phyloP scores from a whole-genome alignment of 75 land plant species.

The Pinus tabuliformis region DNA sequence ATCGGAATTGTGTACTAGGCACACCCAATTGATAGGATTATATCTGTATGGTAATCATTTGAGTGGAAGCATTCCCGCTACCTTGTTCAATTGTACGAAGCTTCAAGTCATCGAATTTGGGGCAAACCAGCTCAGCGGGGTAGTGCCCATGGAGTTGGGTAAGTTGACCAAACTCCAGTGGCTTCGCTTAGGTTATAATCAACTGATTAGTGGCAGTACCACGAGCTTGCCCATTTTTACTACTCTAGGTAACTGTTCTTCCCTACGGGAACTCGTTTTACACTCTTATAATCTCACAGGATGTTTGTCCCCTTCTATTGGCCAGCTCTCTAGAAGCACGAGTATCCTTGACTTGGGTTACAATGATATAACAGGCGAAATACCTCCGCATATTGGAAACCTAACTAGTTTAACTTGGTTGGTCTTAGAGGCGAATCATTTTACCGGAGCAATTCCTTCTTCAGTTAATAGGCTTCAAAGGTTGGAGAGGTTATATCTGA shows the following conservation, averaged over 20 bases:
- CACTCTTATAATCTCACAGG: neutral
- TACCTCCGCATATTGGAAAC: neutral
- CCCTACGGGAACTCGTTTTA: neutral
- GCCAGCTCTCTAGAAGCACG: neutral
- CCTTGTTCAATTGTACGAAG: neutral
- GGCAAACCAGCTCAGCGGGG: neutral
- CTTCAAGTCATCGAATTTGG: neutral
- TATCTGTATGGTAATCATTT: constrained; percentile 1
- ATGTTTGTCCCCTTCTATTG: neutral
- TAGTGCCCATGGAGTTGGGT: neutral
- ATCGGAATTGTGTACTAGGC: too few species aligned
- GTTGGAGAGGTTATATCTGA: too few species aligned
- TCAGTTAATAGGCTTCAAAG: too few species aligned
- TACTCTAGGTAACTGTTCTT: neutral
- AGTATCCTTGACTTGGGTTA: neutral
- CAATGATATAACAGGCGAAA: neutral
- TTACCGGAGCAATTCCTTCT: too few species aligned
- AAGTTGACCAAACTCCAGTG: neutral
- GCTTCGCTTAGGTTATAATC: neutral
- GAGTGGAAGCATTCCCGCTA: constrained; percentile 1
- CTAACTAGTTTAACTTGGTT: neutral
- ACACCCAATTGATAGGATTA: neutral
- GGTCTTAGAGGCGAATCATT: neutral
- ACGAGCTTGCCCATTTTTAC: neutral
- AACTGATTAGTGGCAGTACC: neutral